Evolutionary conservation across 75 land plant species (phyloP).

Genomic region (Cunninghamia lanceolata): DNA sequence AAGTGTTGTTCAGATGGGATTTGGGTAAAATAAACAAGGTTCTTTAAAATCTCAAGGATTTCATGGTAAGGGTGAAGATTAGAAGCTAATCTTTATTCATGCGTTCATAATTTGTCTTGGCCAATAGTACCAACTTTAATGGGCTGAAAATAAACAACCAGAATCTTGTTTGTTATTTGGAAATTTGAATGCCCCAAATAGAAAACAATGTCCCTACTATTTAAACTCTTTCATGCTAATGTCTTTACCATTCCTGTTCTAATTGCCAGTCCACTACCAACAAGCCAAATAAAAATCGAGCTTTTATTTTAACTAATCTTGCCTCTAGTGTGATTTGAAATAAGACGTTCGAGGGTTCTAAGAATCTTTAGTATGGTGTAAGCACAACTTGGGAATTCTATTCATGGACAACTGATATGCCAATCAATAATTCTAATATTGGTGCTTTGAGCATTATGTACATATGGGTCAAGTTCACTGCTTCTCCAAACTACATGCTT

Average conservation of each 20-base stretch:
- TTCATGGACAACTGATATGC: background rate
- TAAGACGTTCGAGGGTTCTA: background rate
- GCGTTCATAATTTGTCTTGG: background rate
- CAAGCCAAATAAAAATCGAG: constrained; percentile 14
- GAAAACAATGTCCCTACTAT: background rate
- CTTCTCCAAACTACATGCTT: background rate
- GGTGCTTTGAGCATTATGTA: background rate
- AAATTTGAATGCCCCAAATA: too few relatives aligned
- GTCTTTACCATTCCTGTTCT: background rate
- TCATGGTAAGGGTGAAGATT: too few relatives aligned
- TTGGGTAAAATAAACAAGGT: constrained; percentile 33
- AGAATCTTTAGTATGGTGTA: background rate
- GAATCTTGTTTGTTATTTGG: background rate
- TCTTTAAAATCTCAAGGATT: constrained; percentile 28
- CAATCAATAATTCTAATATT: background rate
- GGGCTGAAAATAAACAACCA: background rate
- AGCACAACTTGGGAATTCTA: background rate
- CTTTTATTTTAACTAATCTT: background rate
- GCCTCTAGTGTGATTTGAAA: background rate
- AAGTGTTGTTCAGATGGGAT: constrained; percentile 71
- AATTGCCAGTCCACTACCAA: constrained; percentile 4
- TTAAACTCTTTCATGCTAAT: background rate
- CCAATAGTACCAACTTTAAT: too few relatives aligned
- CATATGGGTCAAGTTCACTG: constrained; percentile 1
- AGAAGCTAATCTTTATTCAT: background rate